Base-by-base conservation (phyloP, 2,329 filamentous ascomycete species). In the Trichophyton schoenleinii region DNA sequence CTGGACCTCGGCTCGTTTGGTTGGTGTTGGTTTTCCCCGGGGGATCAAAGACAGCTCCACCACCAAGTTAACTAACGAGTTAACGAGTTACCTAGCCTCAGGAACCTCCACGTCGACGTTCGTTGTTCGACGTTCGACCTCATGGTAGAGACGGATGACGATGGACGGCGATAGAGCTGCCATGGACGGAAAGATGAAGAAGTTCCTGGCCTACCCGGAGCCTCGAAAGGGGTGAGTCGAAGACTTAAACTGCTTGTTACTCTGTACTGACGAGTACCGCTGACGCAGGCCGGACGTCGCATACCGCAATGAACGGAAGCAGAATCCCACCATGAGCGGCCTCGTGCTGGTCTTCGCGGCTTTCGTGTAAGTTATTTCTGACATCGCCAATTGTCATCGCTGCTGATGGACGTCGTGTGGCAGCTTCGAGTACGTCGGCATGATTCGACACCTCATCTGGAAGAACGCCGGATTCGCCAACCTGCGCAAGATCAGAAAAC, bases 261-360 rank as follows among this genome's bases (percentile, higher is more conserved):
- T 8, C 6, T 7, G 28, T 55, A 44, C 36, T 5, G 9, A 22
- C 34, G 2, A 18, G 9, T 28, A 15, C n/a, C 46, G 36, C n/a
- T 41, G 22, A 53, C 49, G 22, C 42, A 63, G 66, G 15, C 68
- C 68, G 9, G 55, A 65, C 18, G 58, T 67, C 18, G 68, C 69
- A 15, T 77, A 76, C 61, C 64, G 68, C 3, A 74, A 73, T 61
- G 65, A 68, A 2, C 68, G 76, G 49, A 80, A 82, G 63, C 77
- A 79, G 59, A 89, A 89, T 69, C 87, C 87, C 0, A 78, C 81
- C 0, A 73, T 91, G 63, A 77, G 83, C 63, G 87, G 87, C 2
- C 71, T 80, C 44, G 71, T 82, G 7, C 76, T 91, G 49, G 75
- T 81, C 28, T 72, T 83, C 46, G 81, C 79, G 25, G 79, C 80